Base-by-base conservation (phyloP, 2,329 filamentous ascomycete species). In the Aspergillus ustus region DNA sequence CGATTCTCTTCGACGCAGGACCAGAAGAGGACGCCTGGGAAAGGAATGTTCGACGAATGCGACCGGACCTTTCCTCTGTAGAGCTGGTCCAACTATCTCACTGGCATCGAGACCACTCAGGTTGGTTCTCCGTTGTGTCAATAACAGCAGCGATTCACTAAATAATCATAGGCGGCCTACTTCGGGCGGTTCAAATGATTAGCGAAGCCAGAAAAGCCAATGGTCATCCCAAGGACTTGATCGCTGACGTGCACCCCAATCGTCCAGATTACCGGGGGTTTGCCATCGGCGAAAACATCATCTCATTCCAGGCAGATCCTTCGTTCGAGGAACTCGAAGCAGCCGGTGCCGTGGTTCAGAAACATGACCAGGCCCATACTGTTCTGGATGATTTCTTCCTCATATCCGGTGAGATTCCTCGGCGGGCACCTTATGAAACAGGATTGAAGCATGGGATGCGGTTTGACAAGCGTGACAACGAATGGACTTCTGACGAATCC, bases 51-150 rank as follows among this genome's bases (percentile, higher is more conserved):
- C 77, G 71, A 4, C 75, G 83, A 2, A 69, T 84, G 19, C 69
- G 74, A 28, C 72, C 79, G 1, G 75, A 83, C 65, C 69, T 84
- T 4, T 70, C 76, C 1, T 65, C 69, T 0, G 73, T 86, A 25
- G 83, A 85, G 63, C 60, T 79, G 15, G 78, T 85, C 20, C 77
- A 83, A 52, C 71, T 85, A 25, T 83, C 81, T 5, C 81, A 84
- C 66, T 85, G 84, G 84, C 82, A 86, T 71, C 78, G 83, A 44
- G 82, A 86, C 63, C 82, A 86, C 64, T 84, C 82, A 28, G 82
- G 82, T 78, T 55, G n/a, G 67, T 65, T 28, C 25, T 19, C 25
- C 17, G 48, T 8, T 11, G 45, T 3, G 22, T 8, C 31, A 37
- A 17, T 1, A 48, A 29, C 15, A 13, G 31, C 15, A 29, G 25